These are phyloP conservation scores for Vitis hybrid DNA, from an alignment of 177 flowering plant species.

Conservation along the genomic window DNA sequence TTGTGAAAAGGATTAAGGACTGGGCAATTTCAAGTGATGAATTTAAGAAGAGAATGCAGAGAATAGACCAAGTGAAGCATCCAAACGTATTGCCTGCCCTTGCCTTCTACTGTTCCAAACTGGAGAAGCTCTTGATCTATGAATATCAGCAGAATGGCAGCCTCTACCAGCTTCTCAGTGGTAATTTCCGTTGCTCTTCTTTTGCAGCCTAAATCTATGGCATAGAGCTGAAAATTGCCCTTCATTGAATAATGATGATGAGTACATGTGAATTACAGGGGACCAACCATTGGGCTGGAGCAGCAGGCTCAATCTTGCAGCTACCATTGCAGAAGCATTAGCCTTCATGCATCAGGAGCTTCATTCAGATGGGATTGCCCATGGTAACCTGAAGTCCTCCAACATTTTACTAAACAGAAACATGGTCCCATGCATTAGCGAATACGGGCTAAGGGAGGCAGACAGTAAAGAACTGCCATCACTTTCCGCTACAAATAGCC, in stretches of 20 bases:
- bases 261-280: constrained; percentile 33
- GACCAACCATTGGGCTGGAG: constrained; percentile 48
- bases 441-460: constrained; percentile 51
- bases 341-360: constrained; percentile 62
- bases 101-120: constrained; percentile 48
- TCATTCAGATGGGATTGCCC: constrained; percentile 36
- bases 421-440: constrained; percentile 64
- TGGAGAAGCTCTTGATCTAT: constrained; percentile 75
- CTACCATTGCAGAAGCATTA: constrained; percentile 43
- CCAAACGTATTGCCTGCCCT: constrained; percentile 43
- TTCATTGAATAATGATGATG: not conserved
- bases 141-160: constrained; percentile 63
- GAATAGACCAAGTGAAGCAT: constrained; percentile 42
- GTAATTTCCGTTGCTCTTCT: constrained; percentile 18
- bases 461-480: constrained; percentile 22
- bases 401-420: constrained; percentile 52
- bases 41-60: constrained; percentile 45
- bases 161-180: constrained; percentile 54
- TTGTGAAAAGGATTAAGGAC: constrained; percentile 58
- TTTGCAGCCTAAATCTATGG: no score
- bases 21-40: constrained; percentile 45
- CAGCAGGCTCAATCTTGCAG: constrained; percentile 52
- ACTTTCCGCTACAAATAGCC: not conserved
- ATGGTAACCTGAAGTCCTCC: constrained; percentile 71
- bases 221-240: no score